phyloP scores from a whole-genome alignment of 148 eudicot genomes.

The Camellia sinensis region DNA sequence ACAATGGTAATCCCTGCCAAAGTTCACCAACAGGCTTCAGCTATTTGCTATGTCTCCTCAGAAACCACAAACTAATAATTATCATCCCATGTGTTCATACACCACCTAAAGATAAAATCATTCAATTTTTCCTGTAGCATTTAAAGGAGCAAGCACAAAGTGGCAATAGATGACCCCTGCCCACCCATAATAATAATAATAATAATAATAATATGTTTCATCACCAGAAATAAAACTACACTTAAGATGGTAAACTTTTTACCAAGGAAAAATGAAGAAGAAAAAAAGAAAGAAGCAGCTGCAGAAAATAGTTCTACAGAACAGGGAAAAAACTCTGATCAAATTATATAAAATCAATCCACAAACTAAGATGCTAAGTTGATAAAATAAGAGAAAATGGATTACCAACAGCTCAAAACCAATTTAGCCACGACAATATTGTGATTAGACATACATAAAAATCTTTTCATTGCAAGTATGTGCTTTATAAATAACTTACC shows the following conservation, averaged over 20 bases:
- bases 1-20: conserved; percentile 78
- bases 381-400: neutral
- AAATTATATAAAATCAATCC: neutral
- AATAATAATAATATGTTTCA: neutral
- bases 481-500: conserved; percentile 41
- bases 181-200: neutral
- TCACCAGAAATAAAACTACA: neutral
- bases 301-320: neutral
- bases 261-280: neutral
- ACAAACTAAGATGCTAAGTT: neutral
- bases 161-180: neutral
- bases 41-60: neutral
- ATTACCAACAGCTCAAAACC: neutral
- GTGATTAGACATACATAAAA: neutral
- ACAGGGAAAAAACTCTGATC: neutral
- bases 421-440: conserved; percentile 11
- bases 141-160: neutral
- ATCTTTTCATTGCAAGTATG: neutral
- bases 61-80: no score
- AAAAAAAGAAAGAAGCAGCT: neutral
- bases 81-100: neutral
- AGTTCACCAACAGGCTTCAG: conserved; percentile 16
- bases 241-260: neutral
- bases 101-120: neutral
- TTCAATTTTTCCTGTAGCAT: no score